Evolutionary conservation across 139 green algal genomes (phyloP), one percentile per base, ranked within the genome.

Genomic region (Axilococcus clingmanii): DNA sequence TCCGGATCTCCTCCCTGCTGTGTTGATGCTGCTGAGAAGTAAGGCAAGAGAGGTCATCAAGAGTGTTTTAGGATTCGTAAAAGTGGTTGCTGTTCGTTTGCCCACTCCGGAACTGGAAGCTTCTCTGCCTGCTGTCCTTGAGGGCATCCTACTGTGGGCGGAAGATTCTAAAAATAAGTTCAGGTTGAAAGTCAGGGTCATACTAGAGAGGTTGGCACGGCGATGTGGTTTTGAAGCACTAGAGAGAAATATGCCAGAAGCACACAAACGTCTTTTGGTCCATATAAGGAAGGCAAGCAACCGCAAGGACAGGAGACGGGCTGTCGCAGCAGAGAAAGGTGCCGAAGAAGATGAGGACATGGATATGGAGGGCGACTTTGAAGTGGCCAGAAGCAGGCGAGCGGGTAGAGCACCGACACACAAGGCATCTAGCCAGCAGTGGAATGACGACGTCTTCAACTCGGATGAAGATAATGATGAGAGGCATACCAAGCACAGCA

Each of bases 91-190:
- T 3, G 81, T 87, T 65, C 72, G 87, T 14, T 63, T 97, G 48
- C 78, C 84, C 0, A 73, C 69, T 12, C 65, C 80, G 2, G 52
- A 86, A 28, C 66, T 98, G 52, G 28, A 49, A 20, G 24, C 37
- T 11, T 77, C 88, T 35, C 61, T 95, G 61, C 57, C 58, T 2
- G 23, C 64, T 12, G 83, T 98, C 20, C 52, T 95, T 37, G 82
- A 96, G 53, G 88, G 85, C 19, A 49, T 94, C 49, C 72, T 97
- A 29, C 38, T 96, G 37, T 96, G 87, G 88, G 66, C 61, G 1
- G 74, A 87, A 31, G 91, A 98, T 79, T 77, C 62, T 35, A 95
- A 95, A 57, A 98, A 98, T 78, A 87, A 91, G 57, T 97, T 96
- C 75, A 81, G 79, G 44, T 63, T 93, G 25, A 96, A 96, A 81